A percentile compares a stretch with the other conserved stretches of the same genome.
Conservation (phyloP, 257 asterid species). For the Solanum ossicruentum region DNA sequence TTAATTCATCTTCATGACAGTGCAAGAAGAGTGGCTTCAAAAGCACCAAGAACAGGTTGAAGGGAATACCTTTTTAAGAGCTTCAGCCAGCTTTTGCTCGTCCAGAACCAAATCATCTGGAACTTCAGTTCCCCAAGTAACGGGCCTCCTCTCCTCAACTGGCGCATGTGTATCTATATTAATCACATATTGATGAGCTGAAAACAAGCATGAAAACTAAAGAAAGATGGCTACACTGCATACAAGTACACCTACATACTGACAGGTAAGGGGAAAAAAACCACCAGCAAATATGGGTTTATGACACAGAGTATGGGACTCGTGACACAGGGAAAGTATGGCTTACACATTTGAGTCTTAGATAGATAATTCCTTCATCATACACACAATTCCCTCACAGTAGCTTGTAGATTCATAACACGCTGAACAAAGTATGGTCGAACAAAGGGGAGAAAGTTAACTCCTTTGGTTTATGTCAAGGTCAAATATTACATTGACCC, state of each 20-base stretch:
- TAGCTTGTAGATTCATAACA: not conserved
- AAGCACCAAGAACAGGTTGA: not conserved
- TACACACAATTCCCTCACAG: not conserved
- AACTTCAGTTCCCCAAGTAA: slow-evolving; percentile 89
- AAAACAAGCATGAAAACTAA: not conserved
- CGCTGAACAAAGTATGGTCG: not conserved
- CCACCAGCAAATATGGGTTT: not conserved
- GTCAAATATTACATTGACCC: not conserved
- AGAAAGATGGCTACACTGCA: not conserved
- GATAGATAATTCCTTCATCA: not conserved
- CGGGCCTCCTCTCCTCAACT: slow-evolving; percentile 52
- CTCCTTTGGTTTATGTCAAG: not conserved
- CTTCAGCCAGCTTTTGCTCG: slow-evolving; percentile 46
- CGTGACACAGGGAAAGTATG: not conserved
- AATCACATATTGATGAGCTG: not conserved
- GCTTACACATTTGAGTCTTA: not conserved
- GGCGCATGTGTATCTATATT: slow-evolving; percentile 34
- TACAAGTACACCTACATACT: not conserved
- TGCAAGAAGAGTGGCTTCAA: not conserved
- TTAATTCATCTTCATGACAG: not conserved
- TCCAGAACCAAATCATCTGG: slow-evolving; percentile 83
- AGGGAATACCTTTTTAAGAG: slow-evolving; percentile 56
- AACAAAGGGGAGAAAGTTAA: not conserved
- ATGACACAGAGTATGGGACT: too few species aligned
- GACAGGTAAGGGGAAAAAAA: not conserved